Base-by-base conservation (phyloP, 768 basidiomycete genomes). In the Russula olivacea region DNA sequence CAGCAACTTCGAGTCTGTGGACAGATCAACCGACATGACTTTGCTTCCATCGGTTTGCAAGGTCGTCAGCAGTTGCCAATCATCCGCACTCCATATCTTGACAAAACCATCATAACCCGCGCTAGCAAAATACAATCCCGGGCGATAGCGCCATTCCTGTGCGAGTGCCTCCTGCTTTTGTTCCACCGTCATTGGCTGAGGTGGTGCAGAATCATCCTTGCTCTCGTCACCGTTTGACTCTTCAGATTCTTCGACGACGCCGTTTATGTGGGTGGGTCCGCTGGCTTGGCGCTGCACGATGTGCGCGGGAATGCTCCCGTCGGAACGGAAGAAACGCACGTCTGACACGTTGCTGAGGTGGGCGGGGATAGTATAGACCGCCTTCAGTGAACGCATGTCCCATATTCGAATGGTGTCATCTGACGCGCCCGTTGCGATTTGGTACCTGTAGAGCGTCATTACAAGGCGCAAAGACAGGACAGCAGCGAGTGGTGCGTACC, bases 401-500 rank as follows among this genome's bases (percentile, higher is more conserved):
- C 97, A 99, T 79, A 98, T 92, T 53, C 95, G 89, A 70, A 99
- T 89, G 0, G 97, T 97, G 72, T 98, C 97, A 74, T 99, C 97
- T 50, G 91, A 93, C 4, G 94, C 88, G 41, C 96, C 97, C 0
- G 97, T 97, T 34, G 95, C 97, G 54, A 99, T 87, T 81, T 98
- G 96, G 71, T 97, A 95, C 65, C 95, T 98, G 70, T 48, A 62
- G 52, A 54, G 53, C 50, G 50, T 68, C 54, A 51, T 61, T 50
- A 32, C 53, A 36, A 52, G 28, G 12, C 40, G 59, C 40, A 47
- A 53, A 63, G 43, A 28, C 12, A 15, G n/a, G 28, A 14, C 28
- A 30, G 34, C 58, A n/a, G 58, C 28, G 36, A 34, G 43, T 50
- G 30, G 40, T 52, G 52, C 88, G 65, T 72, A 96, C 93, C 96